These are phyloP conservation scores for Podospora comata DNA, from an alignment of 495 filamentous ascomycete genomes.

Conservation along the genomic window DNA sequence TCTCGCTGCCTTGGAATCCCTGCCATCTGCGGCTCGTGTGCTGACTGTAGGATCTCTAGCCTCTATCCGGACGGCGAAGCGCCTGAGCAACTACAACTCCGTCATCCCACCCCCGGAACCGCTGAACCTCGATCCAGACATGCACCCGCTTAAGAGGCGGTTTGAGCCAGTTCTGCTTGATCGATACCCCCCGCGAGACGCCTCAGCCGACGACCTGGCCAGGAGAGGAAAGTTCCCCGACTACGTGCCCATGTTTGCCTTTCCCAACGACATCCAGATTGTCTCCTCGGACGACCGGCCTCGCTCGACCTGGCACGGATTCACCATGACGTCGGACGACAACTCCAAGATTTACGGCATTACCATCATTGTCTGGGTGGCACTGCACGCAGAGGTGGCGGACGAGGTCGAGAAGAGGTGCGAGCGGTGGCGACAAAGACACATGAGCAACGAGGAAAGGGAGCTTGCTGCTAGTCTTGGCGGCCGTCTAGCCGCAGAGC, in stretches of 20 bases:
- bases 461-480: slow-evolving; percentile 92
- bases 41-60: slow-evolving; percentile 49
- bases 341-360: slow-evolving; percentile 90
- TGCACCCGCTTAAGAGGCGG: slow-evolving; percentile 89
- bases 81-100: slow-evolving; percentile 96
- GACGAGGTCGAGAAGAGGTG: slow-evolving; percentile 87
- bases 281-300: slow-evolving; percentile 93
- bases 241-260: slow-evolving; percentile 98
- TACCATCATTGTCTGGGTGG: slow-evolving; percentile 88
- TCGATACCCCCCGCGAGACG: slow-evolving; percentile 80
- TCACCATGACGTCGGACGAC: slow-evolving; percentile 93
- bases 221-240: slow-evolving; percentile 88
- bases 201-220: slow-evolving; percentile 71
- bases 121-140: slow-evolving; percentile 80
- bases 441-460: slow-evolving; percentile 94
- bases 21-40: slow-evolving; percentile 14
- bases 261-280: slow-evolving; percentile 95
- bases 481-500: slow-evolving; percentile 81
- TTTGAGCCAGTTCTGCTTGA: slow-evolving; percentile 95
- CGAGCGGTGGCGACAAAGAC: slow-evolving; percentile 87
- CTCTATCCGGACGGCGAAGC: slow-evolving; percentile 82
- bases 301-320: slow-evolving; percentile 95
- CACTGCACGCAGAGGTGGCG: slow-evolving; percentile 74
- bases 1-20: slow-evolving; percentile 20
- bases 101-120: slow-evolving; percentile 93